Conservation (phyloP, 148 eudicot genomes). For the Chenopodium formosanum region DNA sequence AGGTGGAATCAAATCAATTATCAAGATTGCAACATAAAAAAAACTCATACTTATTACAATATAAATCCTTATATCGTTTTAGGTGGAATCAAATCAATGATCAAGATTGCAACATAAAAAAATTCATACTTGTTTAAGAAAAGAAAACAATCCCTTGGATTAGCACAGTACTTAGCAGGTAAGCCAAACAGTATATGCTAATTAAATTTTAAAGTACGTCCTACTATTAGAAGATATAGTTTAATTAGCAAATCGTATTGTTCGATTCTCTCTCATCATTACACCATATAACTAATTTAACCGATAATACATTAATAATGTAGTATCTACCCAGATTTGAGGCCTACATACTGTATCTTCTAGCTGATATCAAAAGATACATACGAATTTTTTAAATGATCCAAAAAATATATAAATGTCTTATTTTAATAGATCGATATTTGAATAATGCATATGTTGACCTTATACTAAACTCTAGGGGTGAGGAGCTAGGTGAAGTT, state of each 20-base stretch:
- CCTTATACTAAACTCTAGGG: not conserved
- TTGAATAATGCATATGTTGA: not conserved
- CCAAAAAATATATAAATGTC: not conserved
- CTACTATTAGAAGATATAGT: not conserved
- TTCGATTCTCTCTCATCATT: not conserved
- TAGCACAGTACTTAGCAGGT: not conserved
- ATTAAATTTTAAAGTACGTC: too few species aligned
- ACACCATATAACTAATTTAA: not conserved
- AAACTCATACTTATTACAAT: not conserved
- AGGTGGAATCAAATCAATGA: slow-evolving; percentile 1
- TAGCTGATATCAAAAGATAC: slow-evolving; percentile 1
- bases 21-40: not conserved
- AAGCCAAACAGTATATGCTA: not conserved
- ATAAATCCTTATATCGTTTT: not conserved
- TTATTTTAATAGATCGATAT: not conserved
- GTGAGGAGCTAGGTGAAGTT: not conserved
- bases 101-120: not conserved
- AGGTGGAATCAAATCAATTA: not conserved
- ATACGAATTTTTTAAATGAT: not conserved
- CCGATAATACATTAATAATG: not conserved
- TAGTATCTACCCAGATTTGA: not conserved
- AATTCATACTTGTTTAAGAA: not conserved
- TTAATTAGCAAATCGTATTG: not conserved
- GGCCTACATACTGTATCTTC: not conserved
- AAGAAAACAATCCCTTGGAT: not conserved